Percentiles rank a stretch among this genome's conserved stretches.
Evolutionary conservation across 2,329 filamentous ascomycete genomes (phyloP).

Genomic region (Clonostachys byssicola): DNA sequence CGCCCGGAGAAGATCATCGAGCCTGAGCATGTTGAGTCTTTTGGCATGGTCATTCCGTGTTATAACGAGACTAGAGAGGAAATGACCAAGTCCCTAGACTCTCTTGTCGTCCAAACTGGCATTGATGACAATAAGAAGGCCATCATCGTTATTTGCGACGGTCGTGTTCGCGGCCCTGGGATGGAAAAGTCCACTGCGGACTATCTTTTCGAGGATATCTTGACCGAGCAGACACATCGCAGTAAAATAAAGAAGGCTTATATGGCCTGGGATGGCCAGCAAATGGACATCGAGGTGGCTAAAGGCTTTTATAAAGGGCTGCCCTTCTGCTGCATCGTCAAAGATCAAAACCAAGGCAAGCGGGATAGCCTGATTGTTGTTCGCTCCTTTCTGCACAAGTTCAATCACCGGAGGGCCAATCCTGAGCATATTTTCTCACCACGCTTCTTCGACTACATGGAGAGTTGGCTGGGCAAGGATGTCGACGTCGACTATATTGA

Average conservation of each 20-base stretch:
- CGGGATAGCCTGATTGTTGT: slow-evolving; percentile 33
- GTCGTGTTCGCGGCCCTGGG: slow-evolving; percentile 11
- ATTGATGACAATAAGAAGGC: slow-evolving; percentile 11
- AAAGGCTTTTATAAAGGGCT: slow-evolving; percentile 31
- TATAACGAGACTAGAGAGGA: slow-evolving; percentile 37
- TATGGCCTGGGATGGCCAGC: slow-evolving; percentile 27
- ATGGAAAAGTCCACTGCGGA: slow-evolving; percentile 17
- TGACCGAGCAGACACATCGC: slow-evolving; percentile 14
- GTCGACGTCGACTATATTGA: slow-evolving; percentile 23
- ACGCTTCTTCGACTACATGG: slow-evolving; percentile 24
- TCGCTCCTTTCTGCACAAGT: slow-evolving; percentile 35
- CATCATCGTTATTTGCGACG: slow-evolving; percentile 16
- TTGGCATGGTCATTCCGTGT: slow-evolving; percentile 33
- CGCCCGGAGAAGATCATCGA: slow-evolving; percentile 9
- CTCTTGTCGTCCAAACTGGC: slow-evolving; percentile 13
- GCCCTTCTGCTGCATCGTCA: slow-evolving; percentile 34
- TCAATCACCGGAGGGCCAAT: slow-evolving; percentile 27
- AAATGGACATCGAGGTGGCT: slow-evolving; percentile 28
- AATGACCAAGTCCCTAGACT: slow-evolving; percentile 20
- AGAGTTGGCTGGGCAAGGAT: slow-evolving; percentile 19
- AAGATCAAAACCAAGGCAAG: slow-evolving; percentile 36
- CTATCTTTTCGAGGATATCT: slow-evolving; percentile 32
- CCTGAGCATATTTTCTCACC: slow-evolving; percentile 28
- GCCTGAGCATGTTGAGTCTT: slow-evolving; percentile 17
- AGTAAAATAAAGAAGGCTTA: slow-evolving; percentile 25